Evolutionary conservation across 805 yeast species (phyloP).

Genomic region (Wickerhamomyces alni): DNA sequence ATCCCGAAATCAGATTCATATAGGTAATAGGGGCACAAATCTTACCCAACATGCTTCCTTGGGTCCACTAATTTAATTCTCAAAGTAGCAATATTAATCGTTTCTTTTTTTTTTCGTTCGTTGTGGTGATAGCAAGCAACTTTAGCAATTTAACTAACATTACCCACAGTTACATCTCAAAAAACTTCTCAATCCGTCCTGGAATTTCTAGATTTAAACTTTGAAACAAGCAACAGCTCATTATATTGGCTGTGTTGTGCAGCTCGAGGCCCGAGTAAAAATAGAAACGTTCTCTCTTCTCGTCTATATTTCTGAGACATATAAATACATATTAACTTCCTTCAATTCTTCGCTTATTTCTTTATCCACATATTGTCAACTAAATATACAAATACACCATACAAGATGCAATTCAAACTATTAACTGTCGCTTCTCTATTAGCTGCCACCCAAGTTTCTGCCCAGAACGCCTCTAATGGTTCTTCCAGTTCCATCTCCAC

Average conservation of each 20-base stretch:
- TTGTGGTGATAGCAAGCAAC: no score
- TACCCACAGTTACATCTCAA: no score
- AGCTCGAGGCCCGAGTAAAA: no score
- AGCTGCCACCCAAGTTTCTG: constrained; percentile 4
- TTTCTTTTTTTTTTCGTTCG: no score
- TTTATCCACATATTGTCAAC: background rate
- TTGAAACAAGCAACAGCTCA: no score
- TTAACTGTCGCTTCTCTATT: constrained; percentile 1
- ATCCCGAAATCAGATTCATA: constrained; percentile 52
- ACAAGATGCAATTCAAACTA: constrained; percentile 6
- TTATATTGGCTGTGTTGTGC: no score
- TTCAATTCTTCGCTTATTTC: background rate
- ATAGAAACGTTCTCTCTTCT: no score
- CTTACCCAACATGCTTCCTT: background rate
- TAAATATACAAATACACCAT: background rate
- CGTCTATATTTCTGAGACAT: no score
- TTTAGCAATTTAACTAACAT: no score
- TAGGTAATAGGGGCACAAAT: background rate
- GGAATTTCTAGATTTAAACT: no score
- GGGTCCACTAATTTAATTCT: background rate
- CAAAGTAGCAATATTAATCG: background rate
- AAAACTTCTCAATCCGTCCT: no score
- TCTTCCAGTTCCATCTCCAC: constrained; percentile 9
- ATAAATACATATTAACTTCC: no score
- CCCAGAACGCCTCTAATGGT: constrained; percentile 1